Base-by-base conservation (phyloP, 495 filamentous ascomycete species). In the Melanomma pulvis-pyrius region DNA sequence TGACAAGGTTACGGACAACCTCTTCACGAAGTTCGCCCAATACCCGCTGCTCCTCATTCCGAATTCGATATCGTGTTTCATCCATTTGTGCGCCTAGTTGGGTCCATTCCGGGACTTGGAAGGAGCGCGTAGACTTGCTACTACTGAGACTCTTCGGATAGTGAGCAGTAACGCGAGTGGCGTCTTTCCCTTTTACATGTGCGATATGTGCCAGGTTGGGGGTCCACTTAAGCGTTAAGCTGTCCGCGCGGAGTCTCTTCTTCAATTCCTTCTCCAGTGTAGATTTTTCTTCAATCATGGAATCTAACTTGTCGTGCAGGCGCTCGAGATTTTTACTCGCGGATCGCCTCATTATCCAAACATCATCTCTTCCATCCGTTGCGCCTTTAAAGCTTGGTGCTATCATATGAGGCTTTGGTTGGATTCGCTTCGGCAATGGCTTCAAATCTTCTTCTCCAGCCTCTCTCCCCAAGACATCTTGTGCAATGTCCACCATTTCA, bases 151-250 rank as follows among this genome's bases (percentile, higher is more conserved):
- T 87, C 54, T 68, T 71, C 5, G 63, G 62, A 41, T 62, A 62
- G 32, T 59, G 52, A n/a, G 30, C 13, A 17, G 57, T 59, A 9
- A 65, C 61, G 79, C 78, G 0, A 78, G 70, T 26, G 32, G 84
- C 80, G 67, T 96, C 87, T 75, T 88, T 93, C 29, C 91, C 92
- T 78, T 90, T 96, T 65, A 97, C 84, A 69, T 97, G 92, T 75
- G 90, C 94, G 63, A 94, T 88, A 73, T 98, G 90, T 1, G 94
- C 92, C 3, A 93, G 80, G 0, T 86, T 86, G 0, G 94, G 87
- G 7, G 88, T 90, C 90, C 91, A 97, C 61, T 86, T 87, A 11
- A 98, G 82, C 1, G 89, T 90, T 12, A 97, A 78, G 51, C 54
- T 73, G 19, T 73, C 57, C 11, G 67, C 59, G 41, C 81, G 75